Base-by-base conservation (phyloP, 1,139 yeast species). In the Geotrichum siamense region DNA sequence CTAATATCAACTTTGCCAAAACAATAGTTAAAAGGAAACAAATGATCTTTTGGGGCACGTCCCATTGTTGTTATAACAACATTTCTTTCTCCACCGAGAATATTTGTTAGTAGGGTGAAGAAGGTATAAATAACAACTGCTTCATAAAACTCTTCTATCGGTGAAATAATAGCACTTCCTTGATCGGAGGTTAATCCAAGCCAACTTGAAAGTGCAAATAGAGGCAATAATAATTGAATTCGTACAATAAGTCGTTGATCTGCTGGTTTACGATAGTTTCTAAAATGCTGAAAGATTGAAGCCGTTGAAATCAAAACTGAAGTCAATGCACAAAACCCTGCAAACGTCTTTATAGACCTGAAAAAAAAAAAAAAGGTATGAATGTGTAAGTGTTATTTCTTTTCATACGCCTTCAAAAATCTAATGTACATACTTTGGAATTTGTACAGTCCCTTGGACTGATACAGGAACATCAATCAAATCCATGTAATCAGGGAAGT, bases 51-150 rank as follows among this genome's bases (percentile, higher is more conserved):
- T 0, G 96, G 94, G 26, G 75, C 72, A 43, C 94, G 68, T 2
- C 94, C 93, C 45, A 84, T 75, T 6, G 91, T 74, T 53, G 70
- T 66, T 41, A 84, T 76, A 28, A 91, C 81, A 30, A 91, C 86
- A 51, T 77, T 78, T 39, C 94, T 68, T 60, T 91, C 98, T 22
- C 98, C 99, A 0, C 97, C 97, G 10, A 91, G 71, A 69, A 86
- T 75, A 50, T 80, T 77, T 1, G 94, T 86, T 45, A 93, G 68
- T 31, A 89, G 69, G 20, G 91, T 75, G 65, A 85, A 89, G 62
- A 91, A 91, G 2, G 96, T 87, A 61, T 91, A 93, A 35, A 91
- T 84, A 36, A 89, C 96, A 64, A 93, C 85, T 0, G 97, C 96
- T 63, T 93, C 99, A 62, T 91, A 91, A 1, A 89, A 78, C 58